Evolutionary conservation across 2,329 filamentous ascomycete species (phyloP), one percentile per base, ranked within the genome.

Genomic region (Epichloe brachyelytri): DNA sequence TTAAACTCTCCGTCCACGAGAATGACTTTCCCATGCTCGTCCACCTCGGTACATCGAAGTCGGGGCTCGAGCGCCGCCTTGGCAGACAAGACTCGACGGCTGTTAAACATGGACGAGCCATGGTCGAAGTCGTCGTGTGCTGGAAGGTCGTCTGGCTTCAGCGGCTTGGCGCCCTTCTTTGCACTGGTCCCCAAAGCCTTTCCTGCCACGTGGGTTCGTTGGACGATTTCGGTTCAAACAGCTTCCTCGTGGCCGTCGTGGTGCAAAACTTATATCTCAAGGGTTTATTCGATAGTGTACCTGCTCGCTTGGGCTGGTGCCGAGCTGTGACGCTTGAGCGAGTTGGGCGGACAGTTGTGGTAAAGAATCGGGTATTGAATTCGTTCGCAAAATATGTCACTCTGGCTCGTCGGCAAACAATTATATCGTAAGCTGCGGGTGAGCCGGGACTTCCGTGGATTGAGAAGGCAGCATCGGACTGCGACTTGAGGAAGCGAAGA

Each of bases 1-100:
- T 93, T 94, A 69, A 96, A 97, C 67, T 97, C 93, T 53, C 89
- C 88, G 63, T 94, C 94, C 19, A 95, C 86, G 52, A 97, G 74
- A 19, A 91, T 94, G 26, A 96, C 89, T 60, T 94, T 86, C 40
- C 93, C 93, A 62, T 87, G 81, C 65, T 90, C 88, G 61, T 97
- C 89, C 53, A 97, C 87, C 67, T 98, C 93, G 1, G 93, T 98
- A 64, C 93, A 98, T 50, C 93, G 79, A 58, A 98, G 73, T 53
- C 88, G 83, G 33, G 90, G 80, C 66, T 96, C 89, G 52, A 91
- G 84, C 26, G 85, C 83, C 3, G 87, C 85, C 68, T 91, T 93
- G 45, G 81, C 77, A 48, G 81, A 77, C 60, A 88, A 74, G 43
- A 83, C 79, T 41, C 88, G 79, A 41, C 84, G 83, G 48, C 83